phyloP scores from a whole-genome alignment of 2,329 filamentous ascomycete species.

The Metarhizium humberi region DNA sequence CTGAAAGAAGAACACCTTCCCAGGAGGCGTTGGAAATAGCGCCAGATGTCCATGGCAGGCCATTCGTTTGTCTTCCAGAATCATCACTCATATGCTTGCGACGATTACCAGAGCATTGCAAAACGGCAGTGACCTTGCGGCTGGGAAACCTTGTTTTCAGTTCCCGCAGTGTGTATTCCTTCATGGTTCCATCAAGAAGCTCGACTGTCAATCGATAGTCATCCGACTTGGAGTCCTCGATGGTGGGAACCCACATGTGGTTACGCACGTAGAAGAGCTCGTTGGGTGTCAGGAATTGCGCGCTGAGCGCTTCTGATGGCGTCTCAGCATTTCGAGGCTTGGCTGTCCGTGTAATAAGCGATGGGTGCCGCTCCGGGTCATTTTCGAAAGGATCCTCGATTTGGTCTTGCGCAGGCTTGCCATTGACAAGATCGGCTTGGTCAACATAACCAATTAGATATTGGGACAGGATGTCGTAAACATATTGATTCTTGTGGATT shows the following conservation, averaged over 20 bases:
- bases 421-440: constrained; percentile 47
- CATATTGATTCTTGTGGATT: constrained; percentile 57
- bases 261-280: constrained; percentile 51
- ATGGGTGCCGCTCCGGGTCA: constrained; percentile 42
- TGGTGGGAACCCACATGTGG: constrained; percentile 53
- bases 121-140: constrained; percentile 42
- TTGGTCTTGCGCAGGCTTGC: constrained; percentile 38
- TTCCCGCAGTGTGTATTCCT: constrained; percentile 43
- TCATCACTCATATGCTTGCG: constrained; percentile 47
- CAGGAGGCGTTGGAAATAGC: constrained; percentile 52
- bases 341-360: constrained; percentile 40
- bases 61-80: constrained; percentile 38
- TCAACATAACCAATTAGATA: constrained; percentile 56
- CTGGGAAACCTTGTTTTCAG: constrained; percentile 41
- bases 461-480: constrained; percentile 54
- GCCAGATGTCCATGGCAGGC: constrained; percentile 49
- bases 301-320: constrained; percentile 35
- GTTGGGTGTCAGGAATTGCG: constrained; percentile 44
- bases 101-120: constrained; percentile 54
- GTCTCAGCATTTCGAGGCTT: constrained; percentile 56
- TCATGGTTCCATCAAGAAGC: constrained; percentile 42
- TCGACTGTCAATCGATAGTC: constrained; percentile 43
- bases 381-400: constrained; percentile 52
- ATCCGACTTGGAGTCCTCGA: constrained; percentile 26
- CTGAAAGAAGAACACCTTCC: constrained; percentile 45